Base-by-base conservation (phyloP, 2,329 filamentous ascomycete genomes). In the Penicillium sp. region DNA sequence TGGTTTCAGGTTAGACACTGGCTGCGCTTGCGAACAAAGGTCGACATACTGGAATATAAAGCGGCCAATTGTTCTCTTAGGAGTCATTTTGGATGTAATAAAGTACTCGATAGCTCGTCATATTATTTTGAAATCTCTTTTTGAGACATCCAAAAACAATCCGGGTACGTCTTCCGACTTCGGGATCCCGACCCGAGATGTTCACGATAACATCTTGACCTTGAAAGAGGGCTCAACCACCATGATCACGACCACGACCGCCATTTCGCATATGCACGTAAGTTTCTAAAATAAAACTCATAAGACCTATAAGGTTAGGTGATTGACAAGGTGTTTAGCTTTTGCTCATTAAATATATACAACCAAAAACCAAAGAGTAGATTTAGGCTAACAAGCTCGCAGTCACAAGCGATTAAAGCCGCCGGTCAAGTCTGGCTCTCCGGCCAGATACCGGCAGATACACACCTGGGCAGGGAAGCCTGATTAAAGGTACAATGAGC, bases 381-480 rank as follows among this genome's bases (percentile, higher is more conserved):
- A 9, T 4, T 6, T 21, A 13, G 13, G 5, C 28, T 40, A 40
- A 46, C 28, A 46, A 38, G 3, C 15, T 24, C 10, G 2, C 42
- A 55, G 53, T 54, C 48, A 3, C 55, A 54, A 53, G 52, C 81
- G 59, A 81, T 84, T 63, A 73, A 77, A 60, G 80, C 81, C 45
- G 77, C 76, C 49, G 75, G 76, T 48, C 72, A 80, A 50, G 75
- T 85, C 64, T 85, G 77, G 68, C 76, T 82, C 58, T 84, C 81
- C 0, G 83, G 82, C 44, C 79, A 85, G 70, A 87, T 91, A 63
- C 86, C 85, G 41, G 78, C 79, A 57, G 79, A 82, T 61, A 71
- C 74, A 12, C 64, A 17, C 17, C 17, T 17, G 17, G 17, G 17
- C 17, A 66, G 6, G 77, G 77, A 53, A 73, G 78, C 52, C 68